Percentiles rank a stretch among this genome's conserved stretches.
phyloP scores from a whole-genome alignment of 768 basidiomycete genomes.

The Leccinum pellstonianum region DNA sequence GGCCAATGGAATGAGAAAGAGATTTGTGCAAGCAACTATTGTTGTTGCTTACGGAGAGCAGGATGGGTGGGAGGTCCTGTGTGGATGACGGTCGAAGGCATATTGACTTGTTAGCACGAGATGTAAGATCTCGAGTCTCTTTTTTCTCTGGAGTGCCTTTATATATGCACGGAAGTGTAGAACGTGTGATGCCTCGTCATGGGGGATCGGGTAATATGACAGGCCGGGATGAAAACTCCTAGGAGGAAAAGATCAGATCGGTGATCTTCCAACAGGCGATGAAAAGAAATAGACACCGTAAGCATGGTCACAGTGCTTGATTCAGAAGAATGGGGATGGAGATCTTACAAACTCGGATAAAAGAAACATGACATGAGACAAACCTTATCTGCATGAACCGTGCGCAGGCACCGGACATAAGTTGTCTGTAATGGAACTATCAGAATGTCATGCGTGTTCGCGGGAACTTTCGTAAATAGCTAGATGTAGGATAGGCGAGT shows the following conservation, averaged over 20 bases:
- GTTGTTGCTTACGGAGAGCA: slow-evolving; percentile 34
- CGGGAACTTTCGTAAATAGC: slow-evolving; percentile 15
- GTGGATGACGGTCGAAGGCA: slow-evolving; percentile 19
- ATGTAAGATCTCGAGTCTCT: slow-evolving; percentile 6
- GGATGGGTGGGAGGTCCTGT: slow-evolving; percentile 31
- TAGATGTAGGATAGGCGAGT: slow-evolving; percentile 15
- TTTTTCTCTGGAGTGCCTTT: slow-evolving; percentile 17
- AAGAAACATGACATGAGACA: slow-evolving; percentile 32
- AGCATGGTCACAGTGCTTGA: slow-evolving; percentile 17
- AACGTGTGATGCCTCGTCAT: slow-evolving; percentile 18
- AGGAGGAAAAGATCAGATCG: slow-evolving; percentile 22
- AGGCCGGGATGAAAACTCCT: slow-evolving; percentile 11
- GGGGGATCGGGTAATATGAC: slow-evolving; percentile 20
- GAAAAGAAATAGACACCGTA: slow-evolving; percentile 18
- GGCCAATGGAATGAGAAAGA: slow-evolving; percentile 3
- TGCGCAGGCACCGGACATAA: slow-evolving; percentile 25
- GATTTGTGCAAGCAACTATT: background rate
- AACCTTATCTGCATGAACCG: slow-evolving; percentile 28
- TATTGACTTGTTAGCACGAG: slow-evolving; percentile 7
- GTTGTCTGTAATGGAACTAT: slow-evolving; percentile 8
- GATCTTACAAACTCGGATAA: slow-evolving; percentile 27
- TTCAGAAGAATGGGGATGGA: slow-evolving; percentile 23
- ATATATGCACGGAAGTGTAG: slow-evolving; percentile 25
- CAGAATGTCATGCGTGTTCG: slow-evolving; percentile 17
- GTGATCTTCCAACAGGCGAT: slow-evolving; percentile 20